Evolutionary conservation across 768 basidiomycete species (phyloP), one percentile per base, ranked within the genome.

Genomic region (Clitopilus passeckerianus): DNA sequence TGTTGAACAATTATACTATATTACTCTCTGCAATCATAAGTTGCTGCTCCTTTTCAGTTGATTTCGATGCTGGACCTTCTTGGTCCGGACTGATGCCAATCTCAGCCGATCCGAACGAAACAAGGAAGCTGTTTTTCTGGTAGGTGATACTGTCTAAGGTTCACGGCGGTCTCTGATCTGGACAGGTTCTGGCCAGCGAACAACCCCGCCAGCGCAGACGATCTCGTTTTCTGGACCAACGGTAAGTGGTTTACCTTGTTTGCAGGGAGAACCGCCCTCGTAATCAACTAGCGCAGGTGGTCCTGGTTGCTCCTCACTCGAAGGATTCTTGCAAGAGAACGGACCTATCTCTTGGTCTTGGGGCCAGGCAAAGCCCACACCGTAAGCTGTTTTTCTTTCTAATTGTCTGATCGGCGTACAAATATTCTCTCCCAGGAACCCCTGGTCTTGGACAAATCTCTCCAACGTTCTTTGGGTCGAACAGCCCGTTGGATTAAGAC

Each of bases 111-210:
- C 63, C 79, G 7, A 72, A 84, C 35, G 87, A 89, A 68, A 86
- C 86, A 0, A 78, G 86, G 37, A 81, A 89, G 70, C 77, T 87
- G 20, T 74, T 76, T 65, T 78, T 78, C 66, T 78, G 77, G 76
- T 72, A 61, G 60, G 34, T 50, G 4, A 20, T 35, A 20, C n/a
- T 22, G 33, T 8, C 7, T 6, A 16, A n/a, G 6, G 30, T 46
- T 41, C 23, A 16, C 15, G n/a, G 30, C 35, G 56, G 58, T 10
- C 22, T 2, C 24, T 27, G 1, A n/a, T 34, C 75, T 75, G 68
- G 78, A 53, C 65, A 87, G 87, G 87, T 86, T 89, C 66, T 89
- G 86, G 78, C 87, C 86, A 15, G 81, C 87, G 0, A 85, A 83
- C 43, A 84, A 86, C 24, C 70, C 79, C 41, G 77, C 82, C 12